A percentile compares a stretch with the other conserved stretches of the same genome.
phyloP scores from a whole-genome alignment of 345 rosid species.

The Eutrema heterophyllum region DNA sequence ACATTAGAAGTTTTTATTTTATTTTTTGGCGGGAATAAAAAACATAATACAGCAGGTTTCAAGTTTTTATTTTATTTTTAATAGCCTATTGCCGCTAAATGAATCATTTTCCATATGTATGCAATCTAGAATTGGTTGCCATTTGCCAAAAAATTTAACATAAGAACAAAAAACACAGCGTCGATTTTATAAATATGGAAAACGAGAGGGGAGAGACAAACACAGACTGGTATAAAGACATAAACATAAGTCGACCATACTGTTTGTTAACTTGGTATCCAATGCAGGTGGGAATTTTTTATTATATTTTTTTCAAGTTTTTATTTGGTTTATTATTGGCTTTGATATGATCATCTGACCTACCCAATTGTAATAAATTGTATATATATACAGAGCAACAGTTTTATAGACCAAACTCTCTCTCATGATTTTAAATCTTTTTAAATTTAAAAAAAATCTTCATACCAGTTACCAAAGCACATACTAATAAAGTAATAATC shows the following conservation, averaged over 20 bases:
- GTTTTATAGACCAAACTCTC: neutral
- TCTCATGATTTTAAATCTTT: neutral
- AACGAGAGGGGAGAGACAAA: slow-evolving; percentile 15
- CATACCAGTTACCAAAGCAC: no score
- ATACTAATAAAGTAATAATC: no score
- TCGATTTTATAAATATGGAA: neutral
- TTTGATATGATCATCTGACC: slow-evolving; percentile 3
- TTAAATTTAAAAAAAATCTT: no score
- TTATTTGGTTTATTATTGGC: neutral
- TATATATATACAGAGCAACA: neutral
- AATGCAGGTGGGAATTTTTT: slow-evolving; percentile 18
- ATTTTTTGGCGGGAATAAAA: no score
- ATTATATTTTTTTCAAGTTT: neutral
- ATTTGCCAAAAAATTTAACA: neutral
- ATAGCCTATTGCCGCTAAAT: neutral
- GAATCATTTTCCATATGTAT: neutral
- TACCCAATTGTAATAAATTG: slow-evolving; percentile 12
- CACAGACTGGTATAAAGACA: slow-evolving; percentile 19
- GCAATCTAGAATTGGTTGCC: neutral
- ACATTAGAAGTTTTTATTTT: neutral
- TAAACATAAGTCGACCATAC: slow-evolving; percentile 32
- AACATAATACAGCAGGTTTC: neutral
- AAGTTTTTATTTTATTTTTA: neutral
- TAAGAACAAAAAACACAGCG: neutral
- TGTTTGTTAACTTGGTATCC: slow-evolving; percentile 32